Percentiles rank a stretch among this genome's conserved stretches.
phyloP scores from a whole-genome alignment of 768 basidiomycete species.

The Podaxis sp. region DNA sequence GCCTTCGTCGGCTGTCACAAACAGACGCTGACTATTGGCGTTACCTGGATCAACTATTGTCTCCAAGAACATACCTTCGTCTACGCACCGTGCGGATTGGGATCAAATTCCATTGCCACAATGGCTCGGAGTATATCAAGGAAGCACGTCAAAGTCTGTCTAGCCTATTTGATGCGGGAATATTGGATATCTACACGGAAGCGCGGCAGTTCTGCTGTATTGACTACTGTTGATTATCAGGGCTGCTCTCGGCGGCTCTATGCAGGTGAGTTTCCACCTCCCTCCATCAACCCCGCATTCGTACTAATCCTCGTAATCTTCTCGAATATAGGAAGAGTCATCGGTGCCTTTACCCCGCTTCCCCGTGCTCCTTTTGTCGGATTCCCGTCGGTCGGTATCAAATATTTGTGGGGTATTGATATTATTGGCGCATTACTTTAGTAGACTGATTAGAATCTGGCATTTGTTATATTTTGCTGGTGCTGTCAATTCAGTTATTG shows the following conservation, averaged over 20 bases:
- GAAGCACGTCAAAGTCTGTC: slow-evolving; percentile 1
- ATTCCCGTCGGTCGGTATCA: slow-evolving; percentile 13
- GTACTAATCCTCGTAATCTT: not conserved
- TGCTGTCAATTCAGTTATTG: not conserved
- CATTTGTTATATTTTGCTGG: not conserved
- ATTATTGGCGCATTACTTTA: not conserved
- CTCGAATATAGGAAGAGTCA: not conserved
- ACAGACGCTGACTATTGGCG: slow-evolving; percentile 6
- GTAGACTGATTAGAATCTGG: not conserved
- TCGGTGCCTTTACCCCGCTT: slow-evolving; percentile 9
- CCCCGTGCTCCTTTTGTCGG: not conserved
- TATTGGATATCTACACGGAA: slow-evolving; percentile 11
- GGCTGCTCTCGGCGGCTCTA: not conserved
- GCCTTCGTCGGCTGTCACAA: slow-evolving; percentile 11
- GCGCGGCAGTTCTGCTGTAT: slow-evolving; percentile 1
- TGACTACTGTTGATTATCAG: slow-evolving; percentile 1
- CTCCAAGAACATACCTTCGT: not conserved
- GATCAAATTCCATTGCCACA: slow-evolving; percentile 11
- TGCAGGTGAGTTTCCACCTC: not conserved
- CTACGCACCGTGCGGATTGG: slow-evolving; percentile 7
- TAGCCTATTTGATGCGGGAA: slow-evolving; percentile 3
- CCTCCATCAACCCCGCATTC: not conserved
- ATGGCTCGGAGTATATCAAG: slow-evolving; percentile 9
- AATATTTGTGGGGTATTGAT: not conserved
- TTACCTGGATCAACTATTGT: slow-evolving; percentile 8